phyloP scores from a whole-genome alignment of 805 yeast species.

The Metschnikowia drakensbergensis region DNA sequence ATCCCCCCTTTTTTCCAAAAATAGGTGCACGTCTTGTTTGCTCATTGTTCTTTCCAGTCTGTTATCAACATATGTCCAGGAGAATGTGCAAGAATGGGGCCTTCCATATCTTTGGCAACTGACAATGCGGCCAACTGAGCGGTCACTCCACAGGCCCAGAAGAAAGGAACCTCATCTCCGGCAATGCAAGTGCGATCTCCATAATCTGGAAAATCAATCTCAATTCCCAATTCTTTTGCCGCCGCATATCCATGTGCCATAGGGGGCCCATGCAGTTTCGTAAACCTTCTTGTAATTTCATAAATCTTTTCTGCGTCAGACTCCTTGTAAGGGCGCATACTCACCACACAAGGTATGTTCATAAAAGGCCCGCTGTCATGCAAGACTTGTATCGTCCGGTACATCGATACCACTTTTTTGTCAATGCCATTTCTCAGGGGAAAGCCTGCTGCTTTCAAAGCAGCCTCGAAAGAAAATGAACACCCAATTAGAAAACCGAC shows the following conservation, averaged over 20 bases:
- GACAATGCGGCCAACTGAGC: constrained; percentile 33
- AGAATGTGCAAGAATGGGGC: constrained; percentile 30
- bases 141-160: constrained; percentile 46
- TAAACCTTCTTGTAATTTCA: constrained; percentile 26
- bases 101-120: constrained; percentile 25
- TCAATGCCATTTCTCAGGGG: constrained; percentile 23
- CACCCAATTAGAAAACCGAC: constrained; percentile 44
- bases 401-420: constrained; percentile 14
- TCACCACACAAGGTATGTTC: constrained; percentile 34
- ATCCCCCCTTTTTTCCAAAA: too few relatives aligned
- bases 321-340: constrained; percentile 38
- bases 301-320: constrained; percentile 28
- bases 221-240: constrained; percentile 32
- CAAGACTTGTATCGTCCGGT: constrained; percentile 7
- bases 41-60: constrained; percentile 18
- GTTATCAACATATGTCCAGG: constrained; percentile 38
- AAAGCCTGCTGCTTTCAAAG: constrained; percentile 27
- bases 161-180: constrained; percentile 38
- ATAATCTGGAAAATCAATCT: constrained; percentile 31
- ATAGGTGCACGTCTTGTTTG: too few relatives aligned
- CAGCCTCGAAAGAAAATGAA: constrained; percentile 39
- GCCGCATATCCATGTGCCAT: constrained; percentile 41
- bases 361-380: constrained; percentile 30
- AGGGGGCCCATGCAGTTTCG: constrained; percentile 39
- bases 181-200: constrained; percentile 30